A percentile compares a stretch with the other conserved stretches of the same genome.
These are phyloP conservation scores for Wakefieldia striispora DNA, from an alignment of 768 basidiomycete genomes.

Conservation along the genomic window DNA sequence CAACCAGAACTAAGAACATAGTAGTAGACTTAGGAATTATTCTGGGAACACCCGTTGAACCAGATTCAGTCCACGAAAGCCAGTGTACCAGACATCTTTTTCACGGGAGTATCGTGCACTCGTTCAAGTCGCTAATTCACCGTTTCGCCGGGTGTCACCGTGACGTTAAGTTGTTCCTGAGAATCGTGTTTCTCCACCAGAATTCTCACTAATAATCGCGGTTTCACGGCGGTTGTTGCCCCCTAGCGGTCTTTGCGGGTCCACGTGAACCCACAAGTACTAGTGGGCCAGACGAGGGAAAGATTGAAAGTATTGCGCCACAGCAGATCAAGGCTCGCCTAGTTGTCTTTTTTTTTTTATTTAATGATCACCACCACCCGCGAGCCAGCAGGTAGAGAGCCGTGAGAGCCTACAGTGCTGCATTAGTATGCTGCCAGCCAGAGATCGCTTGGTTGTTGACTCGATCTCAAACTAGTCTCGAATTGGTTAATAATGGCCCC, in stretches of 20 bases:
- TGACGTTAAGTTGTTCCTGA: conserved; percentile 16
- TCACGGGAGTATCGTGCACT: too few species aligned
- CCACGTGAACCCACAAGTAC: too few species aligned
- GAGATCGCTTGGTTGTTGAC: background rate
- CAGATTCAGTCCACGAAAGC: too few species aligned
- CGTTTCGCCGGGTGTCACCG: background rate
- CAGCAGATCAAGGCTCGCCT: background rate
- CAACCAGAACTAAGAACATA: too few species aligned
- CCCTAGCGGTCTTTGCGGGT: conserved; percentile 7
- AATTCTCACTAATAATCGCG: background rate
- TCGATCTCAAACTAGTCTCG: background rate
- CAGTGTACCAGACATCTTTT: too few species aligned
- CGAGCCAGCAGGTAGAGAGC: background rate
- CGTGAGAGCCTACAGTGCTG: conserved; percentile 3
- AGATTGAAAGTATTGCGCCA: too few species aligned
- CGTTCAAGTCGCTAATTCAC: too few species aligned
- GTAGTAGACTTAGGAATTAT: too few species aligned
- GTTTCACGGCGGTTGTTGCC: background rate
- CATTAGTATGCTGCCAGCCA: background rate
- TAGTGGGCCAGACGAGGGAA: too few species aligned
- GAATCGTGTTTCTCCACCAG: conserved; percentile 9
- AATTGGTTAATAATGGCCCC: background rate
- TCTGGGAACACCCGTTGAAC: too few species aligned
- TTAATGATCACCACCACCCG: conserved; percentile 10
- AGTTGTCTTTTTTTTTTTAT: background rate